These are phyloP conservation scores for Coemansia aciculifera DNA, from an alignment of 192 early-diverging fungal species.

Conservation along the genomic window DNA sequence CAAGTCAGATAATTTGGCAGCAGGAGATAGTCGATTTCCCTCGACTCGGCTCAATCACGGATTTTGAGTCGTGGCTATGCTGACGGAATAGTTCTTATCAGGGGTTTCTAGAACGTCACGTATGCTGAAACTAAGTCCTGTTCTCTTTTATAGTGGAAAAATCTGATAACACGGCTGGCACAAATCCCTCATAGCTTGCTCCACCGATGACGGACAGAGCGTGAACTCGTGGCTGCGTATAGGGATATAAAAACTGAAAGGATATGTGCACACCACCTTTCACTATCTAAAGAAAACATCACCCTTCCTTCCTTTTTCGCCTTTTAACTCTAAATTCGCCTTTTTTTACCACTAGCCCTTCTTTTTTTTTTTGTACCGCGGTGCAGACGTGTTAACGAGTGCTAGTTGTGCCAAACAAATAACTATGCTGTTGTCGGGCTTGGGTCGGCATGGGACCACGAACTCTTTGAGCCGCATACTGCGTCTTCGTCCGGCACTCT, in stretches of 20 bases:
- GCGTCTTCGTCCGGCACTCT: neutral
- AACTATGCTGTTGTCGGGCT: slow-evolving; percentile 5
- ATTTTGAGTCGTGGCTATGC: neutral
- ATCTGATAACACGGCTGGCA: neutral
- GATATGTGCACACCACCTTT: neutral
- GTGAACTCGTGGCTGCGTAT: neutral
- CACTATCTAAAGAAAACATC: neutral
- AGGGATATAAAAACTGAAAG: neutral
- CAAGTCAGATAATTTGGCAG: neutral
- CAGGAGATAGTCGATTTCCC: too few relatives aligned
- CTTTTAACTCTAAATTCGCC: neutral
- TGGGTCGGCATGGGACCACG: neutral
- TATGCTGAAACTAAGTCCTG: neutral
- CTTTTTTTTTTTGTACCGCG: neutral
- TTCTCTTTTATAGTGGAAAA: too few relatives aligned
- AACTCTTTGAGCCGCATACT: neutral
- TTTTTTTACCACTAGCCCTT: neutral
- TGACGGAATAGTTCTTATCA: too few relatives aligned
- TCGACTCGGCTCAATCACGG: neutral
- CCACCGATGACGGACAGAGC: too few relatives aligned
- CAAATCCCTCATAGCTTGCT: neutral
- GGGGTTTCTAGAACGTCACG: too few relatives aligned
- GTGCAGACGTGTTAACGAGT: neutral
- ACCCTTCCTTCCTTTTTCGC: neutral
- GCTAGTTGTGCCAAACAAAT: neutral